These are phyloP conservation scores for Penicillium sp. DNA, from an alignment of 2,329 filamentous ascomycete species.

Conservation along the genomic window DNA sequence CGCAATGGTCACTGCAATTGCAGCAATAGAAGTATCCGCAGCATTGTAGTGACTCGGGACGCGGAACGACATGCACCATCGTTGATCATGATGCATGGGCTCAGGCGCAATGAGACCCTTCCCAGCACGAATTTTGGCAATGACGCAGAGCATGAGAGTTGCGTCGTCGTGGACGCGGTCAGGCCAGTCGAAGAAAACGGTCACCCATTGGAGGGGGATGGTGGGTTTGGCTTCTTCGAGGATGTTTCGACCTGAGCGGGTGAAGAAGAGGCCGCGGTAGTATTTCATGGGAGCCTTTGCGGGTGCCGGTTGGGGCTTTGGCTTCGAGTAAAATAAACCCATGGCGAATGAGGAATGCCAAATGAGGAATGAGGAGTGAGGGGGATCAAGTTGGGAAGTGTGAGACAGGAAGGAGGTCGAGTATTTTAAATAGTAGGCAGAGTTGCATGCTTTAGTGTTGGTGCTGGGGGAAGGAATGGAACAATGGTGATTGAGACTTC, in stretches of 20 bases:
- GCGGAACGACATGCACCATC: background rate
- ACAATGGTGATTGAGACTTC: too few species aligned
- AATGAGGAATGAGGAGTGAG: background rate
- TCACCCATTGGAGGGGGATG: background rate
- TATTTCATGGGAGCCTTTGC: background rate
- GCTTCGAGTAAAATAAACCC: background rate
- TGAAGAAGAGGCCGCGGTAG: slow-evolving; percentile 1
- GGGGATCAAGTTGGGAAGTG: background rate
- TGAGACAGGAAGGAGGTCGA: background rate
- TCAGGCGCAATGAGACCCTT: slow-evolving; percentile 2
- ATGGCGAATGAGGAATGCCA: background rate
- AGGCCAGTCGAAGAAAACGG: slow-evolving; percentile 6
- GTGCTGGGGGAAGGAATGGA: too few species aligned
- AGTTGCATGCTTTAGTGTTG: background rate
- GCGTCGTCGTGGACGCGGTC: background rate
- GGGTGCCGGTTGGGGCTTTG: background rate
- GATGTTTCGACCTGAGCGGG: background rate
- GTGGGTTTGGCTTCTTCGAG: background rate
- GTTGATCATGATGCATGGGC: slow-evolving; percentile 3
- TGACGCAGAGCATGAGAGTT: background rate
- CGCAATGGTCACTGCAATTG: background rate
- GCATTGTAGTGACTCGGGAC: background rate
- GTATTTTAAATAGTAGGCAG: background rate
- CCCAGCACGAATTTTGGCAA: background rate
- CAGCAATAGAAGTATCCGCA: background rate